Percentiles rank a stretch among this genome's conserved stretches.
These are phyloP conservation scores for Kazachstania africana DNA, from an alignment of 805 yeast species.

Conservation along the genomic window DNA sequence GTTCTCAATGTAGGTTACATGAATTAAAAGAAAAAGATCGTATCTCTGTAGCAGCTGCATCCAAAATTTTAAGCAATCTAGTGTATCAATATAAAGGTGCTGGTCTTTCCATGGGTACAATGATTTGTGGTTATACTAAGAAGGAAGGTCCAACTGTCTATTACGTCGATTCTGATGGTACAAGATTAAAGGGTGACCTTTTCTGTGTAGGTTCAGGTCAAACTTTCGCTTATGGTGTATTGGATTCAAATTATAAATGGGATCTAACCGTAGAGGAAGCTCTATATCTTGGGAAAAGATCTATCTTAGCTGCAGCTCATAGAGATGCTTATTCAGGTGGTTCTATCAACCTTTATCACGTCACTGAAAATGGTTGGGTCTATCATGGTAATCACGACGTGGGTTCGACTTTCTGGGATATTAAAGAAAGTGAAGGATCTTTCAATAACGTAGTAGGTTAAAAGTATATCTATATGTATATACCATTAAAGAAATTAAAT, in stretches of 20 bases:
- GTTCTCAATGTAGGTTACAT: slow-evolving; percentile 89
- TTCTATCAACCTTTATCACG: slow-evolving; percentile 84
- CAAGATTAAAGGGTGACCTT: slow-evolving; percentile 85
- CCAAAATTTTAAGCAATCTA: slow-evolving; percentile 81
- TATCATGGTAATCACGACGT: slow-evolving; percentile 94
- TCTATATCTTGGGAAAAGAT: slow-evolving; percentile 83
- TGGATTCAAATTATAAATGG: slow-evolving; percentile 88
- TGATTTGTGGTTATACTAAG: slow-evolving; percentile 94
- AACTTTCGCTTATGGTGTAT: slow-evolving; percentile 96
- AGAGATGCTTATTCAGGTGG: slow-evolving; percentile 99
- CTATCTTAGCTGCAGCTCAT: slow-evolving; percentile 94
- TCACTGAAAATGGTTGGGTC: slow-evolving; percentile 87
- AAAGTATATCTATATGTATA: not conserved
- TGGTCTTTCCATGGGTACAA: slow-evolving; percentile 99
- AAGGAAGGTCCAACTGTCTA: slow-evolving; percentile 92
- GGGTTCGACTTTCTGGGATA: slow-evolving; percentile 83
- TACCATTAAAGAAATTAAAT: not conserved
- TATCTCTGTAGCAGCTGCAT: slow-evolving; percentile 92
- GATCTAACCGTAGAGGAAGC: slow-evolving; percentile 90
- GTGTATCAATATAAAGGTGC: slow-evolving; percentile 92
- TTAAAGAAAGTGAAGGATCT: slow-evolving; percentile 77
- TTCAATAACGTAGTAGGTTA: slow-evolving; percentile 62
- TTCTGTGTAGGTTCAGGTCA: slow-evolving; percentile 99
- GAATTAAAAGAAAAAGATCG: slow-evolving; percentile 92
- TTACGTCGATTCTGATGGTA: slow-evolving; percentile 95